Percentiles rank a stretch among this genome's conserved stretches.
phyloP scores from a whole-genome alignment of 148 eudicot genomes.

The Dysphania ambrosioides region DNA sequence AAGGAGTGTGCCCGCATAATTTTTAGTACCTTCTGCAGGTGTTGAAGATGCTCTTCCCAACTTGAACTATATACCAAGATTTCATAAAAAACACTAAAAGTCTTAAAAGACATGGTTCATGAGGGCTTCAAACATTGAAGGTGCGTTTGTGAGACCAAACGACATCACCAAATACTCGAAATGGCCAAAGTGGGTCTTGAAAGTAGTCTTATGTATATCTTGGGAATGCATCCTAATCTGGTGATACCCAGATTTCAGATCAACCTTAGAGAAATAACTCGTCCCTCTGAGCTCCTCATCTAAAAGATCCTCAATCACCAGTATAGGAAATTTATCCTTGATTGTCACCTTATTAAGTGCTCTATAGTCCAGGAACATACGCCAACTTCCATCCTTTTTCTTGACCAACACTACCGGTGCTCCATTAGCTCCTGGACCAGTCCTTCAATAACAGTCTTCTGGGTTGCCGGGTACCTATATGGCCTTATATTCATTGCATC shows the following conservation, averaged over 20 bases:
- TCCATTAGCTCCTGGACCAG: background rate
- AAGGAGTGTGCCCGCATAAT: background rate
- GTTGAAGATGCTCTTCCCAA: background rate
- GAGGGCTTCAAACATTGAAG: background rate
- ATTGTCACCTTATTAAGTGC: background rate
- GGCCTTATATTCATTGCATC: background rate
- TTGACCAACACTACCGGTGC: background rate
- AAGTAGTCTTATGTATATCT: too few relatives aligned
- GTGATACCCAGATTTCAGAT: background rate
- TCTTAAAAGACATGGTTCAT: background rate
- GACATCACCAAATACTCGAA: too few relatives aligned
- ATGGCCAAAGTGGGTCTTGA: too few relatives aligned
- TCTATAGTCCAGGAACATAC: too few relatives aligned
- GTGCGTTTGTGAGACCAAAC: too few relatives aligned
- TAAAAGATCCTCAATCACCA: background rate
- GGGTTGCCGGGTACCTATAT: background rate
- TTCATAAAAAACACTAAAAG: too few relatives aligned
- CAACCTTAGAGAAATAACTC: background rate
- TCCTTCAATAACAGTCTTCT: conserved; percentile 1
- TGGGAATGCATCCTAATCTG: conserved; percentile 4
- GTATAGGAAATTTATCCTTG: background rate
- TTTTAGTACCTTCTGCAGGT: background rate
- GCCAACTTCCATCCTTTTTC: too few relatives aligned
- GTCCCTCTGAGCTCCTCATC: background rate
- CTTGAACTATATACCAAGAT: too few relatives aligned